phyloP scores from a whole-genome alignment of 768 basidiomycete species.

The Amanita thiersii region DNA sequence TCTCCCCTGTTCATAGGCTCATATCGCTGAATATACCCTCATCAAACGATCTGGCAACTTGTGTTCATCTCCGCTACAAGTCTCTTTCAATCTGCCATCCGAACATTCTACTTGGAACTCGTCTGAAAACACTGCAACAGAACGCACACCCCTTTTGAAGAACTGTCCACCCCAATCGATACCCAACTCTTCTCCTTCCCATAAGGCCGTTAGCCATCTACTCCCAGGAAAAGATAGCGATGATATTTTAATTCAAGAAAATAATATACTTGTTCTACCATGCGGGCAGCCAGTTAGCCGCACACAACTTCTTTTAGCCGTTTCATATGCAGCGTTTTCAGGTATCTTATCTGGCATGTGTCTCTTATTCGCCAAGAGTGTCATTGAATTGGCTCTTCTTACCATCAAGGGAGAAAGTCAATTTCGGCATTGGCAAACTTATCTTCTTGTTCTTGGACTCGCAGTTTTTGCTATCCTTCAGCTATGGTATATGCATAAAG shows the following conservation, averaged over 20 bases:
- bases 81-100: slow-evolving; percentile 12
- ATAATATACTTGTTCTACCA: background rate
- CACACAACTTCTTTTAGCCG: slow-evolving; percentile 58
- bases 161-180: slow-evolving; percentile 21
- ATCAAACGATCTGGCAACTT: slow-evolving; percentile 24
- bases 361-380: slow-evolving; percentile 88
- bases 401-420: slow-evolving; percentile 72
- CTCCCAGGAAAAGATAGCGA: too few species aligned
- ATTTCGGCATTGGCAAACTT: slow-evolving; percentile 78
- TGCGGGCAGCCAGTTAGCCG: background rate
- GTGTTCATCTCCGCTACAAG: slow-evolving; percentile 8
- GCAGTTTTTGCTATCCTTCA: slow-evolving; percentile 72
- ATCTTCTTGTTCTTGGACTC: slow-evolving; percentile 70
- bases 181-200: slow-evolving; percentile 15
- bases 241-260: background rate
- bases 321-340: slow-evolving; percentile 82
- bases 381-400: slow-evolving; percentile 78
- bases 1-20: slow-evolving; percentile 42
- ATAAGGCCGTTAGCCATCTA: slow-evolving; percentile 11
- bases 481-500: slow-evolving; percentile 78
- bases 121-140: slow-evolving; percentile 28
- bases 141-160: slow-evolving; percentile 52
- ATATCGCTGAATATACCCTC: slow-evolving; percentile 60
- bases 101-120: slow-evolving; percentile 22
- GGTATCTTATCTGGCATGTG: slow-evolving; percentile 91